These are phyloP conservation scores for Aspergillus nidulans DNA, from an alignment of 495 filamentous ascomycete species.

Conservation along the genomic window DNA sequence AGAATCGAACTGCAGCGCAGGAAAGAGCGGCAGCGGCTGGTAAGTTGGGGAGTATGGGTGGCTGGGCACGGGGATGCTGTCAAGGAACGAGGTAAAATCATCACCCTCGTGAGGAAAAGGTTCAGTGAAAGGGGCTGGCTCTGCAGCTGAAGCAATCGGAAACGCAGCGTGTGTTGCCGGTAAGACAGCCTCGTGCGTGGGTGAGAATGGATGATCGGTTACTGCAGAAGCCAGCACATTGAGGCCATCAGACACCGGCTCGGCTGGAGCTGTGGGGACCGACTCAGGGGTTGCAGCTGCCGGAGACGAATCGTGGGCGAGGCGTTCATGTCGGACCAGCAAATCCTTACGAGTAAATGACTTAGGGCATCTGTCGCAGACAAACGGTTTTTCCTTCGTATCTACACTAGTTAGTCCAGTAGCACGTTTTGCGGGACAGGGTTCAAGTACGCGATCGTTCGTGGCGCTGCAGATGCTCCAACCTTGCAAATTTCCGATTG, in stretches of 20 bases:
- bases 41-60: slow-evolving; percentile 39
- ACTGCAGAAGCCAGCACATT: slow-evolving; percentile 35
- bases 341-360: slow-evolving; percentile 42
- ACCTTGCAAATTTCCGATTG: slow-evolving; percentile 32
- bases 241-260: slow-evolving; percentile 25
- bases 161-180: slow-evolving; percentile 12
- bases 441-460: slow-evolving; percentile 40
- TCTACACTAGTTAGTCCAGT: slow-evolving; percentile 29
- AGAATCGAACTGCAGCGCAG: slow-evolving; percentile 29
- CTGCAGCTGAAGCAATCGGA: slow-evolving; percentile 6
- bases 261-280: slow-evolving; percentile 20
- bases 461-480: slow-evolving; percentile 43
- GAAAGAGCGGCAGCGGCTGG: slow-evolving; percentile 38
- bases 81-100: slow-evolving; percentile 41
- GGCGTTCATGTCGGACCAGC: slow-evolving; percentile 34
- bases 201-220: slow-evolving; percentile 16
- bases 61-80: slow-evolving; percentile 37
- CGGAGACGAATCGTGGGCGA: slow-evolving; percentile 25
- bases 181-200: neutral
- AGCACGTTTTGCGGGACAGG: too few relatives aligned
- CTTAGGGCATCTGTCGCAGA: slow-evolving; percentile 34
- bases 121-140: slow-evolving; percentile 27
- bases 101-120: slow-evolving; percentile 30
- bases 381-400: slow-evolving; percentile 42
- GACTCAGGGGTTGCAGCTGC: slow-evolving; percentile 15